Evolutionary conservation across 495 filamentous ascomycete species (phyloP), one percentile per base, ranked within the genome.

Genomic region (Rusavskia elegans): DNA sequence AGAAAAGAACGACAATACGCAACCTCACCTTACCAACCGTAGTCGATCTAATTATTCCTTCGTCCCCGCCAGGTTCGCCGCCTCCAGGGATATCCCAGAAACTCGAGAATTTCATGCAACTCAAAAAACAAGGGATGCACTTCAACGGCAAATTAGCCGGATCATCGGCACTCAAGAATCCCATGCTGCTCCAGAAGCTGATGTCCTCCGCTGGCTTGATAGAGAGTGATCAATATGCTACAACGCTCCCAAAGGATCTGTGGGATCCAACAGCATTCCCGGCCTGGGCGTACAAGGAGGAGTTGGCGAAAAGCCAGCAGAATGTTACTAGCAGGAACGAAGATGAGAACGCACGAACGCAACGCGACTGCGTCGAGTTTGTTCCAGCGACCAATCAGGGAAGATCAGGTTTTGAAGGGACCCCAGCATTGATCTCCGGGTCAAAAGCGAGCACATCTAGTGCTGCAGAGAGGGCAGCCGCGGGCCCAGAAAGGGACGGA

Each of bases 41-140:
- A 1, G 82, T 86, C 8, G 82, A 87, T 65, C 74, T 87, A 59
- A 74, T 80, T 45, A 94, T 97, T 55, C 92, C 92, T 17, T 75
- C 76, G 3, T 94, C 90, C 1, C 92, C 92, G 1, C 84, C 87
- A 0, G 82, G 82, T 17, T 83, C 85, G 14, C 86, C 89, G 2
- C 66, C 79, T 8, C 68, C 75, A 2, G 63, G 65, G 2, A 72
- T 80, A 1, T 85, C 79, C 50, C 72, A 74, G 48, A 95, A 94
- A 57, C 85, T 95, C 57, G 72, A 78, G 49, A 83, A 82, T 59
- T 96, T 98, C 64, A 78, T 95, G 1, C 72, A 77, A 23, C 71
- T 96, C 42, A 98, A 96, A 66, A 81, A 79, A 49, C 79, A 86
- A 57, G 86, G 85, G 3, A 71, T 87, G 30, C 93, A 98, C 68